Percentiles rank a stretch among this genome's conserved stretches.
These are phyloP conservation scores for Maudiozyma serrabonitensis DNA, from an alignment of 805 yeast genomes.

Conservation along the genomic window DNA sequence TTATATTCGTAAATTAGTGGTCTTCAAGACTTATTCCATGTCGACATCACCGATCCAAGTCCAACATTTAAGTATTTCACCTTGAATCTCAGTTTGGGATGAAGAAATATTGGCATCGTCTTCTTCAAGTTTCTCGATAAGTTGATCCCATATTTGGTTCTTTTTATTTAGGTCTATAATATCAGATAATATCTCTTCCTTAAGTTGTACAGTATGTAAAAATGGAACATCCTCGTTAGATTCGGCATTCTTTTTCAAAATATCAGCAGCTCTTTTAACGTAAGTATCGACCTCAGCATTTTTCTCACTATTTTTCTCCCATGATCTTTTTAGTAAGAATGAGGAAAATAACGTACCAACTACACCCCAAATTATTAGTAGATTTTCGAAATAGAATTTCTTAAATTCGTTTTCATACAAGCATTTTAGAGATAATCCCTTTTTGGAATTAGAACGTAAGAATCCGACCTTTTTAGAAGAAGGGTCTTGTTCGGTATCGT, in stretches of 20 bases:
- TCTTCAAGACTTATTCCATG: background rate
- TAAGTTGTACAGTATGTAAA: constrained; percentile 57
- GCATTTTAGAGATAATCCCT: background rate
- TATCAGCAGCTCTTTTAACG: constrained; percentile 27
- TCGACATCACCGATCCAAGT: constrained; percentile 48
- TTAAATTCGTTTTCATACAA: background rate
- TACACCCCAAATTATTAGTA: background rate
- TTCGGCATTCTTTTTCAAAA: constrained; percentile 38
- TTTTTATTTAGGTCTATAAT: constrained; percentile 22
- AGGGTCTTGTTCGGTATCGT: background rate
- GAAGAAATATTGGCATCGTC: constrained; percentile 45
- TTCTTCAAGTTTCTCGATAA: constrained; percentile 43
- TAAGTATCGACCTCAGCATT: constrained; percentile 34
- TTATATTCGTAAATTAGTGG: background rate
- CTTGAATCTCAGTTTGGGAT: constrained; percentile 59
- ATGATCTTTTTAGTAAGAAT: constrained; percentile 23
- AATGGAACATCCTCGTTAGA: constrained; percentile 32
- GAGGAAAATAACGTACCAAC: background rate
- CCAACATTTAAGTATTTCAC: constrained; percentile 79
- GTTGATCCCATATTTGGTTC: constrained; percentile 46
- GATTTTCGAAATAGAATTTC: background rate
- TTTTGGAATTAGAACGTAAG: constrained; percentile 1
- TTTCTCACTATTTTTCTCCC: constrained; percentile 29
- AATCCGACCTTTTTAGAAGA: background rate
- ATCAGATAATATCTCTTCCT: constrained; percentile 44